These are phyloP conservation scores for Kwoniella pini DNA, from an alignment of 768 basidiomycete genomes.

Conservation along the genomic window DNA sequence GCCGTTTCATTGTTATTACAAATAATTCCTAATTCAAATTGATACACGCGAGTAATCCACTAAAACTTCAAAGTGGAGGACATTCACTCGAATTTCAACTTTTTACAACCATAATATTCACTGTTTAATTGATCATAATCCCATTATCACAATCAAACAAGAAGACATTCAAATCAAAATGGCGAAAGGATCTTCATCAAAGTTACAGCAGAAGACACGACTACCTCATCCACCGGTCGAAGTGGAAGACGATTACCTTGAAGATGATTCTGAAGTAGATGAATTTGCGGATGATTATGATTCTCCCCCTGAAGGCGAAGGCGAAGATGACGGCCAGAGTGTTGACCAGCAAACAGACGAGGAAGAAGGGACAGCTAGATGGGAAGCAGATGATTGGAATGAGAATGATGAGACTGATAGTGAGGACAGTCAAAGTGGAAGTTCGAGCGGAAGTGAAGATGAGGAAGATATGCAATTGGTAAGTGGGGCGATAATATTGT, in stretches of 20 bases:
- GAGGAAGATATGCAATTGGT: constrained; percentile 23
- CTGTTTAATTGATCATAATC: too few relatives aligned
- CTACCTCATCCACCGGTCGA: neutral
- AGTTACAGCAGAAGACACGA: neutral
- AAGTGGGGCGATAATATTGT: neutral
- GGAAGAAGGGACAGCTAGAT: constrained; percentile 38
- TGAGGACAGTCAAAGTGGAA: constrained; percentile 13
- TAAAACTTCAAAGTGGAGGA: constrained; percentile 9
- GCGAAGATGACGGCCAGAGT: constrained; percentile 26
- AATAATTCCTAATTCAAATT: neutral
- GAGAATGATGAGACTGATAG: constrained; percentile 33
- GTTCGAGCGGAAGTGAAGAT: constrained; percentile 16
- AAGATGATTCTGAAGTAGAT: constrained; percentile 51
- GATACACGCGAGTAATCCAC: neutral
- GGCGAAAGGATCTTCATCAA: constrained; percentile 14
- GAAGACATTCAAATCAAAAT: neutral
- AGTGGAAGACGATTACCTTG: constrained; percentile 32
- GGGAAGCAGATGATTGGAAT: constrained; percentile 43
- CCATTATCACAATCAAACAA: neutral
- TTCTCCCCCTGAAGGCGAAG: constrained; percentile 8
- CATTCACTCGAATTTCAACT: neutral
- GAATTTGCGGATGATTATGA: constrained; percentile 47
- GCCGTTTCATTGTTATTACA: too few relatives aligned
- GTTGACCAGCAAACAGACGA: constrained; percentile 12
- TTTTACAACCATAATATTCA: neutral